A percentile compares a stretch with the other conserved stretches of the same genome.
Evolutionary conservation across 148 eudicot species (phyloP).

Genomic region (Drosera capensis): DNA sequence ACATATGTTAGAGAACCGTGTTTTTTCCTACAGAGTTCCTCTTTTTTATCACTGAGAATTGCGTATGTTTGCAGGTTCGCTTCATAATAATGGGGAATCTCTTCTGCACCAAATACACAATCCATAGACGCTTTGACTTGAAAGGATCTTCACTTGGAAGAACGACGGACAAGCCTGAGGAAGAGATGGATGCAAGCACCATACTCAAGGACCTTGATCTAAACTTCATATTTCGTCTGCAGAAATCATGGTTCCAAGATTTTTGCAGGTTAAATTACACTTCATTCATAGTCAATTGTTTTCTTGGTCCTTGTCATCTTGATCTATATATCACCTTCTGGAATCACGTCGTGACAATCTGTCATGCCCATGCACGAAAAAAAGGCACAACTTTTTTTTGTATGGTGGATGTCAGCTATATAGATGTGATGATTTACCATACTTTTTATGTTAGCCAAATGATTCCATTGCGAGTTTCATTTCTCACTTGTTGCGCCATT

Average conservation of each 20-base stretch:
- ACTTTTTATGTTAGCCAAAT: background rate
- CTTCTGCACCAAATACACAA: slow-evolving; percentile 55
- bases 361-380: background rate
- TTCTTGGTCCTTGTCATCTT: background rate
- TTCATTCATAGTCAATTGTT: background rate
- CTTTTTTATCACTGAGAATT: background rate
- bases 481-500: background rate
- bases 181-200: slow-evolving; percentile 66
- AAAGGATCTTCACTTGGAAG: slow-evolving; percentile 94
- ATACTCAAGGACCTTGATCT: slow-evolving; percentile 89
- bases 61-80: slow-evolving; percentile 42
- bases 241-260: slow-evolving; percentile 69
- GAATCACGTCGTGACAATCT: background rate
- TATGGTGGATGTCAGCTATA: too few species aligned
- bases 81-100: slow-evolving; percentile 93
- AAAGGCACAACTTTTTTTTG: background rate
- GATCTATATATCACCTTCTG: background rate
- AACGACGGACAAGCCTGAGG: slow-evolving; percentile 59
- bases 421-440: background rate
- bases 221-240: slow-evolving; percentile 59
- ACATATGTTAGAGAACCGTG: background rate
- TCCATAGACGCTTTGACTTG: slow-evolving; percentile 78
- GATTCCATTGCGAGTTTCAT: background rate
- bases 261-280: slow-evolving; percentile 44
- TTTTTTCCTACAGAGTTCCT: background rate